Percentiles rank a stretch among this genome's conserved stretches.
Conservation (phyloP, 2,329 filamentous ascomycete species). For the Fragosphaeria purpurea region DNA sequence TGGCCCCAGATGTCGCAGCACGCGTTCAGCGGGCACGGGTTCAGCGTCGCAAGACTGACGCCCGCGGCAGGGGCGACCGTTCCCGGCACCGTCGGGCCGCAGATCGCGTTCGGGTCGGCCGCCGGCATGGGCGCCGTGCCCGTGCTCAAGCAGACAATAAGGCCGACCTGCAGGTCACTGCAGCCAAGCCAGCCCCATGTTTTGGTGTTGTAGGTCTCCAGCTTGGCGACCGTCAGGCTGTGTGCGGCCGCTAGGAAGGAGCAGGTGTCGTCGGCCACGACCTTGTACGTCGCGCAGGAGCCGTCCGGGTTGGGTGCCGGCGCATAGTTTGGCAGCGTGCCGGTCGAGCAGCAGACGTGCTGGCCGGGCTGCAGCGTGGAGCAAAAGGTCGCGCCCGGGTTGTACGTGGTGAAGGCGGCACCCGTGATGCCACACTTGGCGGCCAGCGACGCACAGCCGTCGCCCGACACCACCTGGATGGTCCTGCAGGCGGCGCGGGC, state of each 20-base stretch:
- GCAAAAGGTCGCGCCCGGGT: conserved; percentile 20
- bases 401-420: conserved; percentile 17
- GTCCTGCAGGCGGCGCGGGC: conserved; percentile 7
- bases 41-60: conserved; percentile 14
- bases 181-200: conserved; percentile 30
- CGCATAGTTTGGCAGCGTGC: conserved; percentile 22
- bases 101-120: conserved; percentile 20
- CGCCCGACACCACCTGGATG: conserved; percentile 4
- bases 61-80: conserved; percentile 15
- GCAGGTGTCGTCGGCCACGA: conserved; percentile 25
- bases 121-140: conserved; percentile 25
- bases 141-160: conserved; percentile 24
- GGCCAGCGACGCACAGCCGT: conserved; percentile 7
- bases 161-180: conserved; percentile 15
- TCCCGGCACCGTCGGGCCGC: conserved; percentile 24
- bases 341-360: conserved; percentile 27
- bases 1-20: conserved; percentile 30
- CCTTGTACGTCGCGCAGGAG: conserved; percentile 23
- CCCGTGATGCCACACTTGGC: conserved; percentile 10
- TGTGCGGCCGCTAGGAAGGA: conserved; percentile 16
- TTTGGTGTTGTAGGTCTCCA: conserved; percentile 21
- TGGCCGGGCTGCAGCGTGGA: conserved; percentile 22
- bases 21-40: conserved; percentile 21
- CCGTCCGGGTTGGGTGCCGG: conserved; percentile 27
- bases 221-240: conserved; percentile 1